These are phyloP conservation scores for Brassica napus DNA, from an alignment of 345 rosid species.

Conservation along the genomic window DNA sequence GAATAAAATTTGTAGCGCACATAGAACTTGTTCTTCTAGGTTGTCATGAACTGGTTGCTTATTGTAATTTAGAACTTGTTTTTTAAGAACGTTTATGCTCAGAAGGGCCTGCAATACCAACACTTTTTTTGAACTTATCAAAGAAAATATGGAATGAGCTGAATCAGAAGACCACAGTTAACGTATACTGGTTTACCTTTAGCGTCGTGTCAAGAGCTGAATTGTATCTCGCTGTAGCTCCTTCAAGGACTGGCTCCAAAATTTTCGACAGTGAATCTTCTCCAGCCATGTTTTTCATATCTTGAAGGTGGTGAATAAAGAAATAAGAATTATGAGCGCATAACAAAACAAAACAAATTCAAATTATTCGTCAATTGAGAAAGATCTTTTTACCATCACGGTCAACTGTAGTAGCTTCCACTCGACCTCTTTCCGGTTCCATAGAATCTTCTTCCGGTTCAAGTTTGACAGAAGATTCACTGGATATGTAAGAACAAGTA, in stretches of 20 bases:
- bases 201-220: neutral
- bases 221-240: neutral
- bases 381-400: neutral
- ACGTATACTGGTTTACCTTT: neutral
- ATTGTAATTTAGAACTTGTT: neutral
- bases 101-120: slow-evolving; percentile 6
- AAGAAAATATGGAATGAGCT: neutral
- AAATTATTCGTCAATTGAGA: neutral
- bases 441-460: too few species aligned
- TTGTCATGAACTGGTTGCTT: neutral
- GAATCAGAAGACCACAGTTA: neutral
- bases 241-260: neutral
- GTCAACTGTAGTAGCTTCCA: neutral
- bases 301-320: neutral
- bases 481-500: neutral
- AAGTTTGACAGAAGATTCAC: neutral
- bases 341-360: neutral
- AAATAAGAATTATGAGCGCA: neutral
- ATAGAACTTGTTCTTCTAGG: neutral
- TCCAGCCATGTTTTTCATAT: slow-evolving; percentile 3
- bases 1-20: neutral
- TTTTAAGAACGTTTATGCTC: slow-evolving; percentile 13
- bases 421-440: neutral
- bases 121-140: neutral
- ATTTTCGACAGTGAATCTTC: neutral